These are phyloP conservation scores for Incumbomyces delicatus DNA, from an alignment of 2,329 filamentous ascomycete genomes.

Conservation along the genomic window DNA sequence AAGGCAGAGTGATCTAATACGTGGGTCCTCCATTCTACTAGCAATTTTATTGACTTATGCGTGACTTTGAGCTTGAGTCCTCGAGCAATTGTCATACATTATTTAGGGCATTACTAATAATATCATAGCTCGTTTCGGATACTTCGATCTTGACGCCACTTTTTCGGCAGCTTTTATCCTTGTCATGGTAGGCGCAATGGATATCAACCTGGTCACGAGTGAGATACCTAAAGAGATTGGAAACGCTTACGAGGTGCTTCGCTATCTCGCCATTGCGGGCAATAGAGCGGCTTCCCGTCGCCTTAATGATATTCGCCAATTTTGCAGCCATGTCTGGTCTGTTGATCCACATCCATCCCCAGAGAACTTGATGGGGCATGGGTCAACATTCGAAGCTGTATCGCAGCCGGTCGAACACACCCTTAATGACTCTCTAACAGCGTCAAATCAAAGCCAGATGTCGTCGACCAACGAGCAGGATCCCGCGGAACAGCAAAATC, in stretches of 20 bases:
- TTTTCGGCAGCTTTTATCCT: slow-evolving; percentile 21
- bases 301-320: background rate
- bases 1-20: too few species aligned
- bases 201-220: slow-evolving; percentile 7
- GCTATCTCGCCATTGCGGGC: background rate
- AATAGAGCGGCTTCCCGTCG: background rate
- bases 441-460: too few species aligned
- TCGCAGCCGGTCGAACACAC: background rate
- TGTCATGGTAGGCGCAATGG: slow-evolving; percentile 16
- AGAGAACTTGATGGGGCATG: background rate
- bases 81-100: too few species aligned
- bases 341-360: background rate
- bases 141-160: slow-evolving; percentile 20
- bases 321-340: background rate
- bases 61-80: too few species aligned
- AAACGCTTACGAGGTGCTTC: background rate
- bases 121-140: slow-evolving; percentile 16
- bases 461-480: too few species aligned
- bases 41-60: too few species aligned
- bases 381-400: background rate
- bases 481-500: background rate
- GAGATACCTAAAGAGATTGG: slow-evolving; percentile 14
- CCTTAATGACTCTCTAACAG: too few species aligned
- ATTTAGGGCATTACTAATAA: background rate
- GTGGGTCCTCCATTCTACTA: too few species aligned